Conservation (phyloP, 129 eudicot species). For the Saposhnikovia divaricata region DNA sequence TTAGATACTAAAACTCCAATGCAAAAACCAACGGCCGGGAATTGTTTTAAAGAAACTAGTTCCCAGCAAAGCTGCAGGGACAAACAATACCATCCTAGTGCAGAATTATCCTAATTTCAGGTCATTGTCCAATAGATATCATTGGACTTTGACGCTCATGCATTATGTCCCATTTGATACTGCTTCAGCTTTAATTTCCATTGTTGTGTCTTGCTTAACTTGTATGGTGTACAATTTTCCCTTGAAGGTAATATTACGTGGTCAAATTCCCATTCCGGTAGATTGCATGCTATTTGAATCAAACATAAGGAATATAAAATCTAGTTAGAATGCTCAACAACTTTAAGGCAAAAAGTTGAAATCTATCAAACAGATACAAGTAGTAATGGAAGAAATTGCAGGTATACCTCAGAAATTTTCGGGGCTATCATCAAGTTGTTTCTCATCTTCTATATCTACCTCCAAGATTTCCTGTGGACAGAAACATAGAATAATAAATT, state of each 20-base stretch:
- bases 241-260: neutral
- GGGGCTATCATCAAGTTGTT: slow-evolving; percentile 92
- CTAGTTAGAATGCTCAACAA: neutral
- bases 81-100: neutral
- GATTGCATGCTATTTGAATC: neutral
- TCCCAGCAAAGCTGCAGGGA: neutral
- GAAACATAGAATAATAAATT: neutral
- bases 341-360: neutral
- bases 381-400: neutral
- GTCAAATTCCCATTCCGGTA: neutral
- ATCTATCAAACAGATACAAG: neutral
- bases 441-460: slow-evolving; percentile 28
- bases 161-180: neutral
- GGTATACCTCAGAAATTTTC: slow-evolving; percentile 45
- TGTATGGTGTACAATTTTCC: neutral
- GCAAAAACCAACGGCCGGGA: neutral
- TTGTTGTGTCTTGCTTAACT: neutral
- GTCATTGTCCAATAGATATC: neutral
- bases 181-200: neutral
- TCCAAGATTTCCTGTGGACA: slow-evolving; percentile 1
- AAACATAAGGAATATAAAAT: neutral
- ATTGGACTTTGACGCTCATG: neutral
- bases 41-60: neutral
- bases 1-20: neutral
- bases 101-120: neutral